These are phyloP conservation scores for Hebeloma cylindrosporum DNA, from an alignment of 768 basidiomycete species.

Conservation along the genomic window DNA sequence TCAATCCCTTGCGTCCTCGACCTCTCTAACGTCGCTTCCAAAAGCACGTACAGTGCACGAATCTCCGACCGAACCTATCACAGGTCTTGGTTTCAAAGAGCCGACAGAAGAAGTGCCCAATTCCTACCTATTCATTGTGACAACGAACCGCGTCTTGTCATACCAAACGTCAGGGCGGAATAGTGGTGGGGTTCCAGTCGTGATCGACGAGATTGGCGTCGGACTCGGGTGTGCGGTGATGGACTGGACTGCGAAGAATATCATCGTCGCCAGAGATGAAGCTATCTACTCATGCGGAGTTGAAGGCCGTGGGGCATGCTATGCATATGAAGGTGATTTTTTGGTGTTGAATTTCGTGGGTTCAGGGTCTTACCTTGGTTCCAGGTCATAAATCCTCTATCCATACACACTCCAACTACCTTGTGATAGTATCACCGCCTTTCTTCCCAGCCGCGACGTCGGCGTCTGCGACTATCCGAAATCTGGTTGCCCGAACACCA, in stretches of 20 bases:
- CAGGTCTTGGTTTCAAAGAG: constrained; percentile 87
- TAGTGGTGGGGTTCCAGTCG: constrained; percentile 60
- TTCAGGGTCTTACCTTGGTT: not conserved
- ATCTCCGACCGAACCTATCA: constrained; percentile 83
- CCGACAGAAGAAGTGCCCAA: constrained; percentile 44
- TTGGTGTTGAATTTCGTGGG: not conserved
- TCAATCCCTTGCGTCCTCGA: constrained; percentile 78
- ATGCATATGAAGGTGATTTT: constrained; percentile 82
- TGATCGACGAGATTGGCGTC: constrained; percentile 85
- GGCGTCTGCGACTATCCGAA: constrained; percentile 72
- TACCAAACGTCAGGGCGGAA: constrained; percentile 75
- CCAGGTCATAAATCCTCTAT: constrained; percentile 78
- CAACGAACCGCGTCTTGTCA: constrained; percentile 76
- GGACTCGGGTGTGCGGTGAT: constrained; percentile 83
- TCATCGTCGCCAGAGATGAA: constrained; percentile 88
- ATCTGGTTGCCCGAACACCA: constrained; percentile 56
- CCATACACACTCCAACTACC: constrained; percentile 75
- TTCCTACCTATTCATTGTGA: constrained; percentile 81
- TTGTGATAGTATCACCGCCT: constrained; percentile 88
- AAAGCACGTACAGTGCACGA: constrained; percentile 87
- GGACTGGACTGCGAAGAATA: constrained; percentile 68
- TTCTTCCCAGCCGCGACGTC: constrained; percentile 66
- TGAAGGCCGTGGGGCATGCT: constrained; percentile 81
- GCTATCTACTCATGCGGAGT: constrained; percentile 85
- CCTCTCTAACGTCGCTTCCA: constrained; percentile 72